Base-by-base conservation (phyloP, 140 eudicot genomes). In the Cichorium intybus region DNA sequence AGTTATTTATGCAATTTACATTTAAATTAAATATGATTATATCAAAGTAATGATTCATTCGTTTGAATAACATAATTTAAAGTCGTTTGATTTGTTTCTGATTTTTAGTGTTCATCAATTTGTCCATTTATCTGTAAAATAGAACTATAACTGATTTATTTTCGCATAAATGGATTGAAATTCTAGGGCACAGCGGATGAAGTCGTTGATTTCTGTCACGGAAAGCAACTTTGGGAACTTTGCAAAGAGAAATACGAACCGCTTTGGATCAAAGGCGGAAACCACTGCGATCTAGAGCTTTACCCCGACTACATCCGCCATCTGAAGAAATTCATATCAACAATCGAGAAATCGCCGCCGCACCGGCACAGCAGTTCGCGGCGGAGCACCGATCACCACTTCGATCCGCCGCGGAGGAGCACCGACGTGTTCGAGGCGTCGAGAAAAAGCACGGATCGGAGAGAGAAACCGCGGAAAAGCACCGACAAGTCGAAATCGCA, bases 191-290 rank as follows among this genome's bases (percentile, higher is more conserved):
- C 97, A 24, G 86, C 89, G 10, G 97, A 86, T 70, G 95, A 90
- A 57, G 95, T 90, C 1, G 97, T 90, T 6, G 87, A 90, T 76
- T 82, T 81, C 56, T 72, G 84, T 24, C 97, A 90, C 6, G 95
- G 97, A 46, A 90, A 87, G 75, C 97, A 84, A 75, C 90, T 90
- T 1, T 90, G 90, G 89, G 97, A 90, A 24, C 80, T 90, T 35
- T 90, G 93, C 50, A 90, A 87, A 60, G 95, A 87, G 61, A 90
- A 90, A 67, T 87, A 90, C 35, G 97, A 90, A 56, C 97, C 97
- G 2, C 79, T 90, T 33, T 90, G 97, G 97, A 78, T 90, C 7
- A 86, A 84, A 70, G 97, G 97, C 8, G 97, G 97, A 34, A 81
- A 75, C 71, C 97, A 90, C 65, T 90, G 97, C 41, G 82, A 90